Percentiles rank a stretch among this genome's conserved stretches.
Evolutionary conservation across 805 yeast species (phyloP).

Genomic region (Dipodascopsis uninucleata): DNA sequence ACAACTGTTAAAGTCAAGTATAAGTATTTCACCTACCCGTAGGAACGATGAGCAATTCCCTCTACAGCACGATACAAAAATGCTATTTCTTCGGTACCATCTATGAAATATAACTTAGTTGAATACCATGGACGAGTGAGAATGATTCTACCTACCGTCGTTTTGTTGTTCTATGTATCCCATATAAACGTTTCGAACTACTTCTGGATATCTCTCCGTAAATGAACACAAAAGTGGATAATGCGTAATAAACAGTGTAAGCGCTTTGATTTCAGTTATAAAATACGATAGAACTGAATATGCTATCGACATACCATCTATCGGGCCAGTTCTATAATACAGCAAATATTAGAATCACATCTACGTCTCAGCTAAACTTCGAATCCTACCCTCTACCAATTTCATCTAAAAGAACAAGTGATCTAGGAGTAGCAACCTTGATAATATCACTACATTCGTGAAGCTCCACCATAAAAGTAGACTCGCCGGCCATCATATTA

Average conservation of each 20-base stretch:
- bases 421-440: constrained; percentile 46
- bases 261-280: constrained; percentile 44
- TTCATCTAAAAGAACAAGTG: constrained; percentile 68
- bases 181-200: constrained; percentile 66
- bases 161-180: constrained; percentile 47
- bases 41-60: constrained; percentile 60
- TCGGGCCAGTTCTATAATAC: constrained; percentile 47
- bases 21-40: constrained; percentile 45
- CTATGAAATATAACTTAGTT: constrained; percentile 11
- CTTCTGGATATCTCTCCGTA: constrained; percentile 39
- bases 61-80: constrained; percentile 50
- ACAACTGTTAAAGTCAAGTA: background rate
- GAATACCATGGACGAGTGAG: no score
- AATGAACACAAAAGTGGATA: constrained; percentile 63
- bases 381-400: constrained; percentile 58
- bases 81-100: constrained; percentile 38
- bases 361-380: no score
- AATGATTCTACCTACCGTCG: constrained; percentile 36
- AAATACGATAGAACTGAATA: constrained; percentile 64
- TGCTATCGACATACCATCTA: constrained; percentile 81
- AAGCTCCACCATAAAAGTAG: constrained; percentile 80
- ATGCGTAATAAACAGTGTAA: constrained; percentile 79
- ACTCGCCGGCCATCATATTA: constrained; percentile 66
- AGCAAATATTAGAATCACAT: no score
- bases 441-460: constrained; percentile 60